A percentile compares a stretch with the other conserved stretches of the same genome.
These are phyloP conservation scores for Paecilomyces fulvus DNA, from an alignment of 2,329 filamentous ascomycete genomes.

Conservation along the genomic window DNA sequence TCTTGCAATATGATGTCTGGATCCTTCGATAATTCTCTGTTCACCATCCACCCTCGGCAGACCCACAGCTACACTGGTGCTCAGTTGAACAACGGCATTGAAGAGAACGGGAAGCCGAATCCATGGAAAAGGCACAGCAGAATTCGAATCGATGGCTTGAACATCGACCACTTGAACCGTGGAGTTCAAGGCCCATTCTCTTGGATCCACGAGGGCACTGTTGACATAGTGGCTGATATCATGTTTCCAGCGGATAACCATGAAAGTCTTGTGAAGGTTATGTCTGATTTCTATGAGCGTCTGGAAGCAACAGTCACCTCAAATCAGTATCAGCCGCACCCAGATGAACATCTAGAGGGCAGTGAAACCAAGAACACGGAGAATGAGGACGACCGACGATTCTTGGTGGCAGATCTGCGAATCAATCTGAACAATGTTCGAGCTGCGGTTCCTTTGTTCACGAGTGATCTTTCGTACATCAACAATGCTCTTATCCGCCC, in stretches of 20 bases:
- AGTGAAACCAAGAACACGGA: conserved; percentile 18
- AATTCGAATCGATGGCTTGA: conserved; percentile 83
- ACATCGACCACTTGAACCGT: conserved; percentile 90
- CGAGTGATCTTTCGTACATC: conserved; percentile 82
- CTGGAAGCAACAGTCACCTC: conserved; percentile 85
- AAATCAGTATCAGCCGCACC: conserved; percentile 50
- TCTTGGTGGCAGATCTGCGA: conserved; percentile 88
- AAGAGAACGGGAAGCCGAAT: conserved; percentile 55
- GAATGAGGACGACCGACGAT: conserved; percentile 57
- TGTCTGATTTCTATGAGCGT: conserved; percentile 95
- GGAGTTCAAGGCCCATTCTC: conserved; percentile 90
- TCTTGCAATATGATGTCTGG: conserved; percentile 95
- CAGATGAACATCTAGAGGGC: conserved; percentile 1
- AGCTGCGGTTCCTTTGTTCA: conserved; percentile 87
- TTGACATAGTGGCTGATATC: conserved; percentile 92
- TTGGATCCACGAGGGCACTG: conserved; percentile 95
- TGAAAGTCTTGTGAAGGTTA: conserved; percentile 83
- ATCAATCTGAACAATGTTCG: conserved; percentile 92
- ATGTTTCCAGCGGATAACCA: conserved; percentile 86
- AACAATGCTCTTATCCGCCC: conserved; percentile 92
- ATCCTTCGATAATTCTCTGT: conserved; percentile 88
- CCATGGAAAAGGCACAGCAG: conserved; percentile 95
- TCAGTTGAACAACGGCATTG: conserved; percentile 47
- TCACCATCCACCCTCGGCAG: conserved; percentile 92
- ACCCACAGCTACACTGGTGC: conserved; percentile 68